Evolutionary conservation across 768 basidiomycete genomes (phyloP), one percentile per base, ranked within the genome.

Genomic region (Boletus edulis): DNA sequence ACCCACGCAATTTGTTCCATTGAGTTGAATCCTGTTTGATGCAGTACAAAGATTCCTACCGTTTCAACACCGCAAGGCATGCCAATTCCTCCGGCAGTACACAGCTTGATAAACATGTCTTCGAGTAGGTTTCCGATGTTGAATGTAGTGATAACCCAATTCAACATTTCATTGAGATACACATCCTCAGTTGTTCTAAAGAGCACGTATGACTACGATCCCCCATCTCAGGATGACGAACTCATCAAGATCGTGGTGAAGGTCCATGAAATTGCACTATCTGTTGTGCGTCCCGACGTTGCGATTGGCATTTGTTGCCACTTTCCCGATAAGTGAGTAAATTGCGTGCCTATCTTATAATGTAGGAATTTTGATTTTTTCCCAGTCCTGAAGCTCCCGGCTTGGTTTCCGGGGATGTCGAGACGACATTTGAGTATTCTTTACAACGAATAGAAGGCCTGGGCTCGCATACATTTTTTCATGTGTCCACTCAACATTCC

Each of bases 61-160:
- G 14, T 35, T 35, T 35, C 34, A 35, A 35, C 34, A 68, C 9
- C 65, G 63, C 40, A 67, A 65, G 14, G 59, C 66, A 6, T 68
- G 72, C 46, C 58, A 54, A 6, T 54, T 73, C 24, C 67, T 77
- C 24, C 61, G 58, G 11, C 62, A 61, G 8, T 59, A 67, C 71
- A 11, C 59, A 67, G 24, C 56, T 51, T 12, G 42, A 27, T 14
- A 12, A 38, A 29, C 42, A 44, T 15, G 4, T 31, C 1, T 52
- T 45, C 17, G n/a, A 31, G 20, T 70, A 73, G 32, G 51, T 74
- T 10, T 65, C 67, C 29, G 67, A 70, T 75, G 24, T 18, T 38
- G 15, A 35, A 24, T 51, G 4, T 22, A 6, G 22, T 18, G 18
- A 5, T 18, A 4, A 8, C 24, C 40, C 1, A 3, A 37, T 37